phyloP scores from a whole-genome alignment of 805 yeast genomes.

The Ogataea polymorpha region DNA sequence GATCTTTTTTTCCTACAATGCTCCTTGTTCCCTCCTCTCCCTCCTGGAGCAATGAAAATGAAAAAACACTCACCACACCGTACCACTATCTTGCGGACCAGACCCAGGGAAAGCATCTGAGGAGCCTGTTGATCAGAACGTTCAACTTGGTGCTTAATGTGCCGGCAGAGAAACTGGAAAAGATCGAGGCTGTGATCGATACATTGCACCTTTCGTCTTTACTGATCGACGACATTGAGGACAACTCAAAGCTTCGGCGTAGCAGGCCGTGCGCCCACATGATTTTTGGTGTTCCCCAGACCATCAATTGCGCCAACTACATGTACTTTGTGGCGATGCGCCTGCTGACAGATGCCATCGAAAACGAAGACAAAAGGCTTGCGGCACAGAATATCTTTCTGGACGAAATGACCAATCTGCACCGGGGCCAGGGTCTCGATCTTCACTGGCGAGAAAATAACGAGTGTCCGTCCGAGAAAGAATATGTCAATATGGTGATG shows the following conservation, averaged over 20 bases:
- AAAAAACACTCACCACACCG: constrained; percentile 39
- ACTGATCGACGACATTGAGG: constrained; percentile 87
- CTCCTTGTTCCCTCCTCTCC: constrained; percentile 2
- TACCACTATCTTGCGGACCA: constrained; percentile 44
- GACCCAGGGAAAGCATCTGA: constrained; percentile 56
- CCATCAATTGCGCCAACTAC: constrained; percentile 79
- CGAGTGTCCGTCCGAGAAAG: constrained; percentile 54
- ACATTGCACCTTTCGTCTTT: constrained; percentile 65
- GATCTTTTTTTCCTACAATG: constrained; percentile 2
- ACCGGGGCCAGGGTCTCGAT: constrained; percentile 88
- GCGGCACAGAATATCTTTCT: constrained; percentile 43
- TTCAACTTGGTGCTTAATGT: constrained; percentile 53
- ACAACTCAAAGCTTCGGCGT: constrained; percentile 63
- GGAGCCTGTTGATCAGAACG: constrained; percentile 45
- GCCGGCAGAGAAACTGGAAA: constrained; percentile 35
- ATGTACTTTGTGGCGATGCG: constrained; percentile 73
- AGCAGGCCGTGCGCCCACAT: constrained; percentile 80
- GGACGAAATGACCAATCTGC: constrained; percentile 77
- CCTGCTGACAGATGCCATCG: constrained; percentile 35
- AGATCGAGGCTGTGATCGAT: constrained; percentile 49
- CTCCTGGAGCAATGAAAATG: constrained; percentile 24
- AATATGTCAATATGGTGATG: constrained; percentile 77
- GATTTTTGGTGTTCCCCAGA: constrained; percentile 72
- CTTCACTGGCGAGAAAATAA: constrained; percentile 79
- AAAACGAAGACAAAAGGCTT: constrained; percentile 21